These are phyloP conservation scores for Xylaria sp. DNA, from an alignment of 2,329 filamentous ascomycete species.

Conservation along the genomic window DNA sequence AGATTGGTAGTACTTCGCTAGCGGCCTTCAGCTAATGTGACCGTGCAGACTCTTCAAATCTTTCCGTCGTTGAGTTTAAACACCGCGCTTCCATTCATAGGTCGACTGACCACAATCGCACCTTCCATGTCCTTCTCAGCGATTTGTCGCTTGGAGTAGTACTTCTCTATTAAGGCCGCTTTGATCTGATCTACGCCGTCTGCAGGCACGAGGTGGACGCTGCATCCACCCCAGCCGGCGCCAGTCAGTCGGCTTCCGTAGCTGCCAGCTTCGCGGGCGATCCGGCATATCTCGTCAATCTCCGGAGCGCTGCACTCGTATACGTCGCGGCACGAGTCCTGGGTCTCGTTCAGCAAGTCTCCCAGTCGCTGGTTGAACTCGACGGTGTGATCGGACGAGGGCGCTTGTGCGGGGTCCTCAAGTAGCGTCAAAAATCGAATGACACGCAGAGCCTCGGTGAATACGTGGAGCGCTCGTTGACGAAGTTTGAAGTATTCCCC, in stretches of 20 bases:
- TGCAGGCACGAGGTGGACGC: constrained; percentile 88
- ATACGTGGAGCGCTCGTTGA: constrained; percentile 90
- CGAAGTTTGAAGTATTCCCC: constrained; percentile 88
- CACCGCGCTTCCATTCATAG: constrained; percentile 76
- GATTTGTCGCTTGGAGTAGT: constrained; percentile 76
- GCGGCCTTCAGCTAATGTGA: background rate
- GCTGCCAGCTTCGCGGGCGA: constrained; percentile 80
- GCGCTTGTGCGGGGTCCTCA: constrained; percentile 58
- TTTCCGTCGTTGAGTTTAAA: constrained; percentile 52
- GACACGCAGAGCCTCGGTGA: constrained; percentile 87
- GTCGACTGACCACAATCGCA: constrained; percentile 89
- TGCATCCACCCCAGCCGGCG: constrained; percentile 97
- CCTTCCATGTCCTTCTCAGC: constrained; percentile 77
- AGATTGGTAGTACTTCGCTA: background rate
- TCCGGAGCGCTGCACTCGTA: constrained; percentile 95
- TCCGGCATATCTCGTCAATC: constrained; percentile 85
- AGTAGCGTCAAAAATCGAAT: constrained; percentile 84
- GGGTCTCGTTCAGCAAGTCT: constrained; percentile 86
- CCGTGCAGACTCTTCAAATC: constrained; percentile 36
- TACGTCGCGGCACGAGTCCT: constrained; percentile 83
- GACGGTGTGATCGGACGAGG: constrained; percentile 63
- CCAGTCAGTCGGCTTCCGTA: constrained; percentile 90
- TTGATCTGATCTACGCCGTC: constrained; percentile 83
- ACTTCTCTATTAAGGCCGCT: constrained; percentile 80
- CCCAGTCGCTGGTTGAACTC: constrained; percentile 77